Evolutionary conservation across 345 rosid species (phyloP).

Genomic region (Hirschfeldia incana): DNA sequence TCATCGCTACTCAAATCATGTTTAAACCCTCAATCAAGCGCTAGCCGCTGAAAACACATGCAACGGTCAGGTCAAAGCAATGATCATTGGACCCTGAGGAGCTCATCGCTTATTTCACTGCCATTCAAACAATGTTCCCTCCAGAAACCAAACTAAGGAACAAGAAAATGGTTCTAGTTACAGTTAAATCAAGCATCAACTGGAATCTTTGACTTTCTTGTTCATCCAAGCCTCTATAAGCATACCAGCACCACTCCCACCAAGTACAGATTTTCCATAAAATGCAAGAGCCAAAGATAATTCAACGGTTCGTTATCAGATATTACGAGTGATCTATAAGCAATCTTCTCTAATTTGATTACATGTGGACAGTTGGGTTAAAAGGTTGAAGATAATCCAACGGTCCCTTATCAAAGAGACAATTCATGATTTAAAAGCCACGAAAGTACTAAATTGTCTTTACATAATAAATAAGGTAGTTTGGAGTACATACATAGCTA

Average conservation of each 20-base stretch:
- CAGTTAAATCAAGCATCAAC: background rate
- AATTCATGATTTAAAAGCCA: background rate
- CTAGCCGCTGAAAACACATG: no score
- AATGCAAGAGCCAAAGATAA: constrained; percentile 49
- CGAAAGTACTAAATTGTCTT: background rate
- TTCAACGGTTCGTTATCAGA: background rate
- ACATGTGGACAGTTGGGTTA: background rate
- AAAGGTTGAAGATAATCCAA: background rate
- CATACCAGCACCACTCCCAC: constrained; percentile 92
- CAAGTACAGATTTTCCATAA: constrained; percentile 74
- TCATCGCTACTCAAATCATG: no score
- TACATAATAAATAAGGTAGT: background rate
- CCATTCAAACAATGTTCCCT: background rate
- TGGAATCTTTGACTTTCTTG: constrained; percentile 58
- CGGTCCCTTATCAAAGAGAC: background rate
- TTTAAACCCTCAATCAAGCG: no score
- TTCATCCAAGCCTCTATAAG: constrained; percentile 78
- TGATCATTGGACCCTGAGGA: background rate
- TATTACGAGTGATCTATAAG: background rate
- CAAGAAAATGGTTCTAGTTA: background rate
- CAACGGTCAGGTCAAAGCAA: no score
- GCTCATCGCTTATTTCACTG: background rate
- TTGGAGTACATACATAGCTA: background rate
- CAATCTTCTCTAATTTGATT: background rate
- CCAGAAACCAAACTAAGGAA: background rate